Evolutionary conservation across 2,329 filamentous ascomycete genomes (phyloP), one percentile per base, ranked within the genome.

Genomic region (Cladosporium sp.): DNA sequence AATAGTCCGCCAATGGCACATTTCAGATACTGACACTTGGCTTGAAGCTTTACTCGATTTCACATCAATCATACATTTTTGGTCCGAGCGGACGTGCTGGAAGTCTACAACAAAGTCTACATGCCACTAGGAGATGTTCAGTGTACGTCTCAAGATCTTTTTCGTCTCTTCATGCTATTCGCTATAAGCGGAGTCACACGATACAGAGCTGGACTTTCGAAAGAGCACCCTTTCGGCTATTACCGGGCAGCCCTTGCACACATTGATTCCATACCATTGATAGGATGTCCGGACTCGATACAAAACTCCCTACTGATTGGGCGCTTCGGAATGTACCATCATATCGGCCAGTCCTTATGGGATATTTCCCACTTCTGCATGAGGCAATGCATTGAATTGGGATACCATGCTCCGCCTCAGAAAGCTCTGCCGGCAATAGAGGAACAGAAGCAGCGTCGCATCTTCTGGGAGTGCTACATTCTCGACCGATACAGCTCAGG

Each of bases 401-500:
- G 75, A 10, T 71, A 81, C 1, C 77, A 80, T 65, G 64, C 66
- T 6, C 65, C 58, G 18, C 66, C 68, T 8, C 37, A 59, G 2
- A 58, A 60, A 1, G 31, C 37, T 2, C 58, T 67, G 0, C 64
- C 67, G 3, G 69, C 73, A 0, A 37, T 80, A 6, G 67, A 76
- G 12, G 76, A 79, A 33, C 79, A 81, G 53, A 72, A 78, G 16
- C 73, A 72, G 37, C 74, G 79, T 0, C 71, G 80, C 1, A 75
- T 82, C 0, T 83, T 82, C 67, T 82, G 80, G 80, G 74, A 80
- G 46, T 80, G 78, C 67, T 82, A 82, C 61, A 73, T 81, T n/a
- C 77, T 81, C 16, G 80, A 81, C 65, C 72, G 80, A 21, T 81
- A 82, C 52, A 81, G 77, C 66, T 82, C 80, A 1, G 76, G 75